These are phyloP conservation scores for Leccinum truebloodii DNA, from an alignment of 768 basidiomycete genomes.

Conservation along the genomic window DNA sequence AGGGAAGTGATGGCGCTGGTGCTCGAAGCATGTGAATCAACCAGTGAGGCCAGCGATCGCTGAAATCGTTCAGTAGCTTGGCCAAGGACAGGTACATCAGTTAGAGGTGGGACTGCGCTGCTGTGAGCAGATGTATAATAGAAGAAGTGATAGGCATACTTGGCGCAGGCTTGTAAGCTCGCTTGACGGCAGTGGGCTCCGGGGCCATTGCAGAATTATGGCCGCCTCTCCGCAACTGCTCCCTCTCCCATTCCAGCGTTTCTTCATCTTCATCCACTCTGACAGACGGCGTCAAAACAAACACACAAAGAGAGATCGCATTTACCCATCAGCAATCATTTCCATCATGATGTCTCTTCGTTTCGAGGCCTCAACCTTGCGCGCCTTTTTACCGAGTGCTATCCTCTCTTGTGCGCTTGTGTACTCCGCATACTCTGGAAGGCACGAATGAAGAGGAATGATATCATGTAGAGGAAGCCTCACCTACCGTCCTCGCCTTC, in stretches of 20 bases:
- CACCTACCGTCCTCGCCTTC: slow-evolving; percentile 83
- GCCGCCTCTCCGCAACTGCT: slow-evolving; percentile 78
- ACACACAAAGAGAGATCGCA: slow-evolving; percentile 12
- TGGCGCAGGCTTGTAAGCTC: slow-evolving; percentile 66
- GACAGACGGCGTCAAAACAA: slow-evolving; percentile 7
- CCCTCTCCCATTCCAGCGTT: slow-evolving; percentile 81
- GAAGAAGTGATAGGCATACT: slow-evolving; percentile 47
- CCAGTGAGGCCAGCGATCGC: slow-evolving; percentile 57
- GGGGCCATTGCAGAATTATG: slow-evolving; percentile 42
- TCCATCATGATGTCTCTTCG: slow-evolving; percentile 72
- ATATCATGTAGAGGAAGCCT: background rate
- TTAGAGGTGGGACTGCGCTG: slow-evolving; percentile 61
- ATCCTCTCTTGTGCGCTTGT: slow-evolving; percentile 87
- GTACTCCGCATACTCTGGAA: slow-evolving; percentile 78
- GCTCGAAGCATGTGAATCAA: slow-evolving; percentile 67
- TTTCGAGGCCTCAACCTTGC: slow-evolving; percentile 68
- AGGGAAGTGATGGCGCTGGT: slow-evolving; percentile 56
- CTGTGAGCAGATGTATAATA: slow-evolving; percentile 15
- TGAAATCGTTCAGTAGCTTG: slow-evolving; percentile 62
- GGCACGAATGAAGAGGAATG: slow-evolving; percentile 12
- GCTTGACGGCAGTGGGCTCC: slow-evolving; percentile 44
- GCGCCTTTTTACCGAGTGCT: slow-evolving; percentile 79
- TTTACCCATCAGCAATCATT: slow-evolving; percentile 81
- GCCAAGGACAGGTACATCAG: slow-evolving; percentile 63
- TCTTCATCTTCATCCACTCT: slow-evolving; percentile 87